Conservation (phyloP, 352 stramenopile species). For the Globisporangium spinosum region DNA sequence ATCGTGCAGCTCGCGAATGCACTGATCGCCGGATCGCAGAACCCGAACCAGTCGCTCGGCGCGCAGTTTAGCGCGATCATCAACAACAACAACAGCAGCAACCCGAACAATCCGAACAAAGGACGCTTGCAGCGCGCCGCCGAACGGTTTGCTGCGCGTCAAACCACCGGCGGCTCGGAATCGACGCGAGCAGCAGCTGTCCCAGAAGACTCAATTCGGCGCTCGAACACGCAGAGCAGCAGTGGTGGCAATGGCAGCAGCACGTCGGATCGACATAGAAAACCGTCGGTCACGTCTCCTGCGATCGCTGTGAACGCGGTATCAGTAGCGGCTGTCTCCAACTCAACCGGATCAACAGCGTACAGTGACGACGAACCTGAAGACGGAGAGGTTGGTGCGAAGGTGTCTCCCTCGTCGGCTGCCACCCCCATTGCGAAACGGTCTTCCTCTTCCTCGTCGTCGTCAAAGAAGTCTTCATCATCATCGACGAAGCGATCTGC, state of each 20-base stretch:
- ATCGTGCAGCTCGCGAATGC: slow-evolving; percentile 57
- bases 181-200: not conserved
- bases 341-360: not conserved
- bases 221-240: slow-evolving; percentile 24
- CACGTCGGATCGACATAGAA: slow-evolving; percentile 29
- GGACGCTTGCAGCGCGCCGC: slow-evolving; percentile 64
- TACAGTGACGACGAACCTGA: slow-evolving; percentile 37
- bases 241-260: slow-evolving; percentile 12
- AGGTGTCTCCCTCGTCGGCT: not conserved
- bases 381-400: slow-evolving; percentile 42
- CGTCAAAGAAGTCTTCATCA: not conserved
- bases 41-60: slow-evolving; percentile 54
- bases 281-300: slow-evolving; percentile 29
- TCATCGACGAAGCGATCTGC: slow-evolving; percentile 29
- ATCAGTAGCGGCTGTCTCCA: slow-evolving; percentile 1
- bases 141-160: slow-evolving; percentile 51
- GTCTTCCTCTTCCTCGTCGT: slow-evolving; percentile 8
- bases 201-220: slow-evolving; percentile 42
- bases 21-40: slow-evolving; percentile 30
- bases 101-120: slow-evolving; percentile 33
- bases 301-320: slow-evolving; percentile 20
- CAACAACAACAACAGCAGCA: slow-evolving; percentile 22
- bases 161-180: slow-evolving; percentile 22
- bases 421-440: slow-evolving; percentile 7
- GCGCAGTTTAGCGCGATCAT: slow-evolving; percentile 79